Percentiles rank a stretch among this genome's conserved stretches.
Evolutionary conservation across 805 yeast species (phyloP).

Genomic region (Nakazawaea anatomiae): DNA sequence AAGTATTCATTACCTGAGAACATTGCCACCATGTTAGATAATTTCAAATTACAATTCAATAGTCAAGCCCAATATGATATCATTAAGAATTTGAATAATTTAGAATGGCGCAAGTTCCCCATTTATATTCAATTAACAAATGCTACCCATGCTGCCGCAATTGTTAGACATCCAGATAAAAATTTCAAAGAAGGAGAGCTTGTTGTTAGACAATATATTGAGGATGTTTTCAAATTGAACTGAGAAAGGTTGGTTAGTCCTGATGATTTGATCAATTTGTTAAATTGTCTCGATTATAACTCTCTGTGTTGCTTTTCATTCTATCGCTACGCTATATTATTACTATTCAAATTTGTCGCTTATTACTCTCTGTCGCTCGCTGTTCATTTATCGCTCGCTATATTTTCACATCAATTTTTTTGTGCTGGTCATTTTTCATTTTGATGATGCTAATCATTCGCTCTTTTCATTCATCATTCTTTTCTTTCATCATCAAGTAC

Average conservation of each 20-base stretch:
- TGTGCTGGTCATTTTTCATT: neutral
- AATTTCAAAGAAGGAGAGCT: slow-evolving; percentile 64
- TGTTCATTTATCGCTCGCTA: neutral
- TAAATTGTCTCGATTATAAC: no score
- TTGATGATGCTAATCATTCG: neutral
- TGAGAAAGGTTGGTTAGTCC: neutral
- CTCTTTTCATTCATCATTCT: neutral
- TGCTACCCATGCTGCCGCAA: slow-evolving; percentile 78
- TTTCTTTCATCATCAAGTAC: neutral
- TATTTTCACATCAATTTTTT: neutral
- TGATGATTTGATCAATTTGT: no score
- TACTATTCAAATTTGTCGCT: no score
- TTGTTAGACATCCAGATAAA: slow-evolving; percentile 53
- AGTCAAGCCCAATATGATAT: slow-evolving; percentile 40
- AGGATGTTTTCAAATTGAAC: slow-evolving; percentile 28
- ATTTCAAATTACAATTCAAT: slow-evolving; percentile 31
- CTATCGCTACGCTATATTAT: no score
- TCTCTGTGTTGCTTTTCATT: no score
- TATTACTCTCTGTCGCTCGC: neutral
- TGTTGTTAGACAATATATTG: slow-evolving; percentile 61
- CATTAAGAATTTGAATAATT: slow-evolving; percentile 47
- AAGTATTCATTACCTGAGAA: neutral
- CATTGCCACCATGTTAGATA: slow-evolving; percentile 10
- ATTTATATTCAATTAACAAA: slow-evolving; percentile 59
- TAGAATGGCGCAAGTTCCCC: slow-evolving; percentile 68